phyloP scores from a whole-genome alignment of 208 protist species.

The Trypanosoma vivax region DNA sequence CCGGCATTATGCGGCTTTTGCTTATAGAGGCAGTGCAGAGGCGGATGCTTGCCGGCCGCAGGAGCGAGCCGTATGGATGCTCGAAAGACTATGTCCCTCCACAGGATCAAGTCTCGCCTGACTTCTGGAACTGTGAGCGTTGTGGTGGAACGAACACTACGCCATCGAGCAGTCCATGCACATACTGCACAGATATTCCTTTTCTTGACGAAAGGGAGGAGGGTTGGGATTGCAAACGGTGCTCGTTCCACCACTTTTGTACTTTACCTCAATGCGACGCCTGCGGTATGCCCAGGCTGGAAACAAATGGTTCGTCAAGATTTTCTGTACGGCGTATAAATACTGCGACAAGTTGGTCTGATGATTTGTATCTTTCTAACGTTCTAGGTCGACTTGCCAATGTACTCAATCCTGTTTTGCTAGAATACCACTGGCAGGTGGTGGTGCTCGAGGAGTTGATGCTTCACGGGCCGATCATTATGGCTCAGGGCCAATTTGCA shows the following conservation, averaged over 20 bases:
- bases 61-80: slow-evolving; percentile 2
- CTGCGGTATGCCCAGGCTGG: neutral
- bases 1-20: neutral
- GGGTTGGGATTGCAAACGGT: slow-evolving; percentile 34
- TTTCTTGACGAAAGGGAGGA: neutral
- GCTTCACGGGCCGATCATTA: neutral
- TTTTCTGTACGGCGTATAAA: slow-evolving; percentile 6
- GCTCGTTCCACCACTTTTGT: slow-evolving; percentile 27
- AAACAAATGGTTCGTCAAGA: neutral
- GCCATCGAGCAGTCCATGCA: slow-evolving; percentile 1
- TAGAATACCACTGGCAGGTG: slow-evolving; percentile 9
- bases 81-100: neutral
- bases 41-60: neutral
- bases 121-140: slow-evolving; percentile 6
- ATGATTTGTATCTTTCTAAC: neutral
- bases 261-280: slow-evolving; percentile 12
- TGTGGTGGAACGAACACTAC: slow-evolving; percentile 6
- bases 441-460: slow-evolving; percentile 8
- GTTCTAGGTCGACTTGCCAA: slow-evolving; percentile 13
- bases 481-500: slow-evolving; percentile 1
- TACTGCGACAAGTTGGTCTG: neutral
- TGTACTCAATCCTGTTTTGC: slow-evolving; percentile 6
- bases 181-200: slow-evolving; percentile 10
- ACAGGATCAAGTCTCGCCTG: neutral
- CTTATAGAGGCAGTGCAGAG: slow-evolving; percentile 14